phyloP scores from a whole-genome alignment of 83 land plant species.

The Isoetes engelmannii region DNA sequence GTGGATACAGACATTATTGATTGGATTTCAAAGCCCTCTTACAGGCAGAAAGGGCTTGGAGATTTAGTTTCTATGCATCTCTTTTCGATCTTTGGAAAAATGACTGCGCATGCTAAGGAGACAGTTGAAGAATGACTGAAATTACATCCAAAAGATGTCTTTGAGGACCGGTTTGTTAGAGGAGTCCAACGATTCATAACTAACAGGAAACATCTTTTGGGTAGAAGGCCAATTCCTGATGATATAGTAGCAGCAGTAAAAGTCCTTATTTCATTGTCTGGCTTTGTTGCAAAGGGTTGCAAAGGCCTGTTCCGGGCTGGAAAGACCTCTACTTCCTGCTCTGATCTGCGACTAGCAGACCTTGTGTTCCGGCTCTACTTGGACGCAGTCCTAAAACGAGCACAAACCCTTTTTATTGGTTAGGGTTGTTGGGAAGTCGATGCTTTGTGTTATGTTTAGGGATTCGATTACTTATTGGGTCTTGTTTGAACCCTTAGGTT shows the following conservation, averaged over 20 bases:
- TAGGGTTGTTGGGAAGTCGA: too few species aligned
- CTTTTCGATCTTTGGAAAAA: conserved; percentile 25
- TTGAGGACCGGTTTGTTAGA: conserved; percentile 41
- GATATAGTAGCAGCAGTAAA: conserved; percentile 33
- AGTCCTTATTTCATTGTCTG: too few species aligned
- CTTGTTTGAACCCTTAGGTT: too few species aligned
- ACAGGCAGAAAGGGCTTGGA: conserved; percentile 41
- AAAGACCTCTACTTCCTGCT: too few species aligned
- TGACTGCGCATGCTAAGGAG: conserved; percentile 20
- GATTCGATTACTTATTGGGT: too few species aligned
- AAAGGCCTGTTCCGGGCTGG: too few species aligned
- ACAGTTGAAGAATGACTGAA: conserved; percentile 26
- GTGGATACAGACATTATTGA: conserved; percentile 37
- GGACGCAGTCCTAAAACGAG: too few species aligned
- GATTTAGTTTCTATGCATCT: conserved; percentile 30
- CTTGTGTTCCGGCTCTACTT: too few species aligned
- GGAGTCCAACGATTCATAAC: conserved; percentile 35
- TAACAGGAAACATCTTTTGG: conserved; percentile 27
- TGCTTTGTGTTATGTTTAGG: too few species aligned
- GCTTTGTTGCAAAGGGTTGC: too few species aligned
- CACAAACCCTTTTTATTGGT: too few species aligned
- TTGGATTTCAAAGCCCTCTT: conserved; percentile 37
- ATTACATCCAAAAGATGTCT: conserved; percentile 33
- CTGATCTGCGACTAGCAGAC: too few species aligned
- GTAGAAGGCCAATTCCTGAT: conserved; percentile 20